Evolutionary conservation across 257 asterid species (phyloP), one percentile per base, ranked within the genome.

Genomic region (Ilex asprella): DNA sequence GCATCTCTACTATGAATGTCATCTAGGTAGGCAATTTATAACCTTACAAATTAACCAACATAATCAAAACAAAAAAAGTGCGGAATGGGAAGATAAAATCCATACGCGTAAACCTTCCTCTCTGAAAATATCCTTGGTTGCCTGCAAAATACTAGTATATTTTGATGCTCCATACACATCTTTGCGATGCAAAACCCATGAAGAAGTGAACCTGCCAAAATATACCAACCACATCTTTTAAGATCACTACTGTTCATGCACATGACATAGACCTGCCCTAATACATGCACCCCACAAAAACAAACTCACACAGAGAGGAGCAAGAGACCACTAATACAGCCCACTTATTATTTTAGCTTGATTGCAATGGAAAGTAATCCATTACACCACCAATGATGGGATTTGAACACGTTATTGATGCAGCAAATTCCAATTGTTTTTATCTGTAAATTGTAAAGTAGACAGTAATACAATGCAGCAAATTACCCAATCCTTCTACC

Each of bases 71-170:
- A 2, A 47, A 47, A 15, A 2, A 10, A 35, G 41, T 47, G 53
- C 12, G 16, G 2, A 10, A 10, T 15, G 53, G 41, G 12, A 47
- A 47, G 16, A 47, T 2, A 35, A 35, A 15, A 47, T 31, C 60
- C 16, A 56, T 80, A 91, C 98, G 95, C 72, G 80, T 30, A 83
- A 83, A 65, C 98, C 95, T 81, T 91, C 98, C 80, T 91, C 98
- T 80, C 95, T 78, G 55, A 91, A 77, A 61, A 88, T 91, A 85
- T 86, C 95, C 81, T 72, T 88, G 62, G 91, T 67, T 65, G 98
- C 98, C 79, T 91, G 98, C 76, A 84, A 67, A 89, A 91, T 86
- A 58, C 98, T 78, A 8, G 84, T 86, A 63, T 91, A 91, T 73
- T 91, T 91, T 10, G 98, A 83, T 54, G 73, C 81, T 55, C 70